Conservation (phyloP, 2,329 filamentous ascomycete genomes). For the Dactylella cylindrospora region DNA sequence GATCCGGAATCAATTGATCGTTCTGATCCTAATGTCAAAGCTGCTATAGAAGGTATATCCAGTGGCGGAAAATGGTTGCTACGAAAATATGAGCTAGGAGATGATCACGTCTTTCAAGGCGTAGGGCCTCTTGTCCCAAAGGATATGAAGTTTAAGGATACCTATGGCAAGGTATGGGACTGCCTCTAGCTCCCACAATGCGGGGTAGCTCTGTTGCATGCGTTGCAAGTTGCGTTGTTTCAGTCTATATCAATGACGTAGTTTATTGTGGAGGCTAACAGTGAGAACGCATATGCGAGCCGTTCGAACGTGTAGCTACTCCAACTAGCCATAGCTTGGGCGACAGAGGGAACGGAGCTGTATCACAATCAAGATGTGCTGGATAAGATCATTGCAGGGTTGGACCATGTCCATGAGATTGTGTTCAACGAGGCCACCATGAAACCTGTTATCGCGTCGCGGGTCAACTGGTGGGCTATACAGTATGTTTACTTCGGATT, state of each 20-base stretch:
- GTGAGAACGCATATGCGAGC: too few relatives aligned
- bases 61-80: neutral
- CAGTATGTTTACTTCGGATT: constrained; percentile 6
- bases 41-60: neutral
- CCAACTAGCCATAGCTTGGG: constrained; percentile 7
- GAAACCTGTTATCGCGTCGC: constrained; percentile 2
- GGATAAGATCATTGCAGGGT: constrained; percentile 7
- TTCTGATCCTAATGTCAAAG: neutral
- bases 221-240: too few relatives aligned
- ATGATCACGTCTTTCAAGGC: constrained; percentile 11
- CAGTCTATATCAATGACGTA: too few relatives aligned
- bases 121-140: constrained; percentile 4
- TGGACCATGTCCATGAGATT: constrained; percentile 12
- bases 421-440: constrained; percentile 10
- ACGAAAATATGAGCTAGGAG: neutral
- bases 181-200: too few relatives aligned
- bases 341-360: constrained; percentile 10
- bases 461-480: constrained; percentile 32
- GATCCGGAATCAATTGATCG: constrained; percentile 9
- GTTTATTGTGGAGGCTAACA: too few relatives aligned
- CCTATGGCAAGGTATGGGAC: constrained; percentile 11
- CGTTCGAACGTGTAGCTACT: constrained; percentile 24
- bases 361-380: constrained; percentile 17
- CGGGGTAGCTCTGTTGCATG: too few relatives aligned
- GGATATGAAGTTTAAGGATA: constrained; percentile 11